A percentile compares a stretch with the other conserved stretches of the same genome.
Evolutionary conservation across 306 rosid species (phyloP).

Genomic region (Prunus mira): DNA sequence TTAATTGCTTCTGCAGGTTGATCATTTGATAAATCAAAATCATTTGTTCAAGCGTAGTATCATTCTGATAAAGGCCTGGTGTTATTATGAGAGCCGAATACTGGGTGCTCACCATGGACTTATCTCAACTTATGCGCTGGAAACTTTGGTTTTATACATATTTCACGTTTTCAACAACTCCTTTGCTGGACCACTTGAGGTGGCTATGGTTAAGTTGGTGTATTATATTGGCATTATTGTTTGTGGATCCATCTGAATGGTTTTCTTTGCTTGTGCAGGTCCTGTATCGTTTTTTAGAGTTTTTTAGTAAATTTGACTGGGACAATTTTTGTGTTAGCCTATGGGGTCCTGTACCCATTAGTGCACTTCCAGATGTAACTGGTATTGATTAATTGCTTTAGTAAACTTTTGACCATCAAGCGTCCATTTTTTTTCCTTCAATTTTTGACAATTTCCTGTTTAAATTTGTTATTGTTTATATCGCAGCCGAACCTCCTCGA

Average conservation of each 20-base stretch:
- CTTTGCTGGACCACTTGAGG: conserved; percentile 99
- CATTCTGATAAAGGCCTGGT: conserved; percentile 98
- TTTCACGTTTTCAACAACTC: conserved; percentile 94
- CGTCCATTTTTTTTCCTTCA: conserved; percentile 2
- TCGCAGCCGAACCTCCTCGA: conserved; percentile 91
- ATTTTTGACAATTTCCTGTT: not conserved
- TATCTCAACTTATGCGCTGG: conserved; percentile 94
- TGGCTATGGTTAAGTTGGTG: conserved; percentile 24
- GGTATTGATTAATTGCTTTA: conserved; percentile 45
- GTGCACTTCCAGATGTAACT: conserved; percentile 93
- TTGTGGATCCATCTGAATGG: conserved; percentile 19
- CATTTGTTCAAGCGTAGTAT: conserved; percentile 98
- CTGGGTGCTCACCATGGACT: conserved; percentile 99
- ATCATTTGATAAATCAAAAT: conserved; percentile 73
- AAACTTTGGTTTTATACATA: conserved; percentile 96
- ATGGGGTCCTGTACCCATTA: conserved; percentile 92
- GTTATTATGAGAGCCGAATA: conserved; percentile 97
- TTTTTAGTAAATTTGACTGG: conserved; percentile 99
- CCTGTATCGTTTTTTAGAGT: conserved; percentile 89
- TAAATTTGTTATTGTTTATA: conserved; percentile 21
- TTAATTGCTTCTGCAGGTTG: conserved; percentile 61
- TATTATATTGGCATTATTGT: conserved; percentile 20
- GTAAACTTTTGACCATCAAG: conserved; percentile 2
- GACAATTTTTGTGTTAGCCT: conserved; percentile 93
- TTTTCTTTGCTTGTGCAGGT: conserved; percentile 51